Conservation (phyloP, 1,284 basidiomycete genomes). For the Vanrija sp. region DNA sequence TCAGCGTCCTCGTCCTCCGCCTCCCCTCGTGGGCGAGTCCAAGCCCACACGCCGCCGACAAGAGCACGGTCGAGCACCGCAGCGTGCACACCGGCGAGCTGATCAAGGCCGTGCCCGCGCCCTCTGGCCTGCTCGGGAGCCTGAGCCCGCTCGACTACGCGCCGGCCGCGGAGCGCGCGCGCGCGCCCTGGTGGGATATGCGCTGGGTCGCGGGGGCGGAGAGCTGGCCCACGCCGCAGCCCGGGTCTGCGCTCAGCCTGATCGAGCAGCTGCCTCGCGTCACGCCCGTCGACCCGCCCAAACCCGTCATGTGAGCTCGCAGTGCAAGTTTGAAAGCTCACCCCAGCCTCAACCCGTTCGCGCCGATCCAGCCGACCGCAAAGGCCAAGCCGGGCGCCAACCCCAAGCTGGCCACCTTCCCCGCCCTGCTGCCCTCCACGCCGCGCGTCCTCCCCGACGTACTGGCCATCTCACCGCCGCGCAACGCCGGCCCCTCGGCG, state of each 20-base stretch:
- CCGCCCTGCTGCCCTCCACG: constrained; percentile 25
- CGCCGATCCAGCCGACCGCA: not conserved
- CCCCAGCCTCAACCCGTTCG: constrained; percentile 17
- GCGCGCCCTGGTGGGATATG: constrained; percentile 14
- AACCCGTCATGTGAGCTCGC: constrained; percentile 31
- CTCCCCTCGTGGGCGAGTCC: constrained; percentile 3
- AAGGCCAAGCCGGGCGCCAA: constrained; percentile 18
- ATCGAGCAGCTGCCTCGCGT: constrained; percentile 37
- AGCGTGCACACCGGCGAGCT: constrained; percentile 40
- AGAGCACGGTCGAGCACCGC: constrained; percentile 26
- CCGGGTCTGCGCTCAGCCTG: constrained; percentile 32
- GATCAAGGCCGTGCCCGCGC: constrained; percentile 12
- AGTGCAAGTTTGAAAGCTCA: not conserved
- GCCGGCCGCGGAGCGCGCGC: not conserved
- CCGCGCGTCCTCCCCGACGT: constrained; percentile 20
- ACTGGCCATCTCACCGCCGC: constrained; percentile 18
- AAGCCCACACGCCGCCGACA: not conserved
- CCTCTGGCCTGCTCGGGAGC: constrained; percentile 5
- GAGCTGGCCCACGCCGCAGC: constrained; percentile 26
- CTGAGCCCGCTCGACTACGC: not conserved
- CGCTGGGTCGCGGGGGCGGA: constrained; percentile 2
- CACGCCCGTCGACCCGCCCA: constrained; percentile 39
- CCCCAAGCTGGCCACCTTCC: constrained; percentile 25
- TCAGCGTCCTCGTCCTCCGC: constrained; percentile 26
- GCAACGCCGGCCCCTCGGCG: not conserved